phyloP scores from a whole-genome alignment of 345 rosid genomes.

The Alliaria petiolata region DNA sequence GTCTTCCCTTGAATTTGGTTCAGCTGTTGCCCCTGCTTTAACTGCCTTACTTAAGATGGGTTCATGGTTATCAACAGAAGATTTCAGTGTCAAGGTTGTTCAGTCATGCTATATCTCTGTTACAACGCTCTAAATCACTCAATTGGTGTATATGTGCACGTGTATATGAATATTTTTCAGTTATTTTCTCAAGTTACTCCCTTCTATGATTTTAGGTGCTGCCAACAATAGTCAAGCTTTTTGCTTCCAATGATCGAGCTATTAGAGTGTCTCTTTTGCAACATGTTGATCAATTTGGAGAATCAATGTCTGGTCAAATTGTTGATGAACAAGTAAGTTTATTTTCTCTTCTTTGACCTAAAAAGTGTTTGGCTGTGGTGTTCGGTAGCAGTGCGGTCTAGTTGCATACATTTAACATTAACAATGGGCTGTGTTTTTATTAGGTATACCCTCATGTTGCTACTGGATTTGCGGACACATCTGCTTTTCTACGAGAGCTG shows the following conservation, averaged over 20 bases:
- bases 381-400: neutral
- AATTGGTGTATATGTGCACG: neutral
- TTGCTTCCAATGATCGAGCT: slow-evolving; percentile 91
- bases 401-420: neutral
- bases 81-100: slow-evolving; percentile 77
- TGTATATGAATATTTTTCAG: slow-evolving; percentile 4
- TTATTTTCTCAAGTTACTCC: slow-evolving; percentile 14
- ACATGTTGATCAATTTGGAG: slow-evolving; percentile 97
- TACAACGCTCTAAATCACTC: neutral
- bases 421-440: slow-evolving; percentile 19
- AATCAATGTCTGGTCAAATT: slow-evolving; percentile 73
- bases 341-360: slow-evolving; percentile 1
- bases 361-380: neutral
- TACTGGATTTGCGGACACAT: slow-evolving; percentile 87
- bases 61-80: slow-evolving; percentile 91
- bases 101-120: slow-evolving; percentile 3
- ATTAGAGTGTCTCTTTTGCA: slow-evolving; percentile 89
- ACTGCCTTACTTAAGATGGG: slow-evolving; percentile 91
- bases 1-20: slow-evolving; percentile 97
- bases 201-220: slow-evolving; percentile 53
- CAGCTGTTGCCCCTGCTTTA: slow-evolving; percentile 94
- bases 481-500: slow-evolving; percentile 92
- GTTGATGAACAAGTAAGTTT: slow-evolving; percentile 90
- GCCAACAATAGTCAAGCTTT: slow-evolving; percentile 85
- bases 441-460: slow-evolving; percentile 94